Evolutionary conservation across 352 stramenopile genomes (phyloP), one percentile per base, ranked within the genome.

Genomic region (Achlya hypogyna): DNA sequence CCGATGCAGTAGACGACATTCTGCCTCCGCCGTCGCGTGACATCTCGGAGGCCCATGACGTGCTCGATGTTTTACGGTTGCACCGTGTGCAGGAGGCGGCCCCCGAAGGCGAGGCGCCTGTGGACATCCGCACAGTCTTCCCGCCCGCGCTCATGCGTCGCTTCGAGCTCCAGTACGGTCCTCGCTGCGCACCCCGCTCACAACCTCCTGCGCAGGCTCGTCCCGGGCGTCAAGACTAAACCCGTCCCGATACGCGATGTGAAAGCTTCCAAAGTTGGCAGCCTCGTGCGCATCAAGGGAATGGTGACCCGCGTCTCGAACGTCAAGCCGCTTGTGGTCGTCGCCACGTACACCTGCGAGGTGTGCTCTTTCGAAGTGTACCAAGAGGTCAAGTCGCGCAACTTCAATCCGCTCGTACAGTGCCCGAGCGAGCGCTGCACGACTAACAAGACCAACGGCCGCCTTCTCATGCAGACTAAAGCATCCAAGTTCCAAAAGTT

Each of bases 401-500:
- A 97, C 69, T 99, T 99, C 74, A 96, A 97, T 16, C 97, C 97
- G 3, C 79, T 98, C 53, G 75, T 84, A 1, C 69, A 88, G 27
- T 99, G 96, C 76, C 91, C 92, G 0, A 95, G 84, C 52, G 80
- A 93, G 47, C 78, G 81, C 3, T 98, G 95, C 75, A 71, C 86
- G 69, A 82, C 76, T 3, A 95, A 96, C 70, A 81, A 81, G 5
- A 78, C 79, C 16, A 80, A 79, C 27, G 89, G 91, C 0, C 79
- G 84, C 0, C 66, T 99, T 28, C 77, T 98, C 40, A 76, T 98
- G 65, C 96, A 99, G 75, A 98, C 97, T 0, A 93, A 98, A 51
- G 96, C 95, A 4, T 98, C 86, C 71, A 98, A 98, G 72, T 99
- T 99, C 74, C 84, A 98, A 68, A 99, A 99, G 68, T 99, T 98